A percentile compares a stretch with the other conserved stretches of the same genome.
Evolutionary conservation across 805 yeast species (phyloP).

Genomic region (Ogataea parapolymorpha): DNA sequence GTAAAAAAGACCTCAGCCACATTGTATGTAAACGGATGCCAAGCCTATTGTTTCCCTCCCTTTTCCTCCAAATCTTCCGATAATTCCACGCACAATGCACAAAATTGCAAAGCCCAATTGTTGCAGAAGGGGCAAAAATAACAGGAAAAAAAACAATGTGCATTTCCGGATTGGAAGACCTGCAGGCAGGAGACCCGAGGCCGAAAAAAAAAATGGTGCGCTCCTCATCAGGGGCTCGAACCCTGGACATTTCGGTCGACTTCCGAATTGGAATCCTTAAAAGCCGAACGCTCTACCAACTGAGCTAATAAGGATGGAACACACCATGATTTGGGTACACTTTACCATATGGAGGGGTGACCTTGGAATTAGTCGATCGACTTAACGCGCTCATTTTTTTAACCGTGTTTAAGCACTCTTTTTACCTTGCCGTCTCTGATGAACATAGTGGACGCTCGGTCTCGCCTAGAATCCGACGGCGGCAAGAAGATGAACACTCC

Average conservation of each 20-base stretch:
- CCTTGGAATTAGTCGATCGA: not conserved
- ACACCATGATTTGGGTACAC: not conserved
- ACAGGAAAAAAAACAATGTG: not conserved
- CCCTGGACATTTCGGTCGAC: slow-evolving; percentile 59
- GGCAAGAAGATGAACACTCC: slow-evolving; percentile 14
- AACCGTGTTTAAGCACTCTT: not conserved
- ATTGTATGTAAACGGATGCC: not conserved
- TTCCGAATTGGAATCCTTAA: slow-evolving; percentile 36
- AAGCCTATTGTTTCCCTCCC: not conserved
- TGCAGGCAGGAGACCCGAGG: not conserved
- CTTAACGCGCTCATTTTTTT: not conserved
- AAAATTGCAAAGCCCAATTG: not conserved
- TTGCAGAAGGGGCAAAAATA: not conserved
- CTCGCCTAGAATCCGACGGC: not conserved
- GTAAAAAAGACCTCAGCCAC: not conserved
- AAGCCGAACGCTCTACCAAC: slow-evolving; percentile 72
- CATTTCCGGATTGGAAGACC: not conserved
- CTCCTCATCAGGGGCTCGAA: slow-evolving; percentile 62
- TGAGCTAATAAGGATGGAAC: slow-evolving; percentile 51
- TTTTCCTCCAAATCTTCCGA: not conserved
- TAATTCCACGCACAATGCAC: not conserved
- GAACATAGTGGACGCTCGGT: slow-evolving; percentile 4
- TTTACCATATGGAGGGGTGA: too few relatives aligned
- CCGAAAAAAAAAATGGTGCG: slow-evolving; percentile 16
- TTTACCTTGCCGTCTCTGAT: slow-evolving; percentile 1